Percentiles rank a stretch among this genome's conserved stretches.
These are phyloP conservation scores for Rhizophagus prolifer DNA, from an alignment of 192 early-diverging fungal genomes.

Conservation along the genomic window DNA sequence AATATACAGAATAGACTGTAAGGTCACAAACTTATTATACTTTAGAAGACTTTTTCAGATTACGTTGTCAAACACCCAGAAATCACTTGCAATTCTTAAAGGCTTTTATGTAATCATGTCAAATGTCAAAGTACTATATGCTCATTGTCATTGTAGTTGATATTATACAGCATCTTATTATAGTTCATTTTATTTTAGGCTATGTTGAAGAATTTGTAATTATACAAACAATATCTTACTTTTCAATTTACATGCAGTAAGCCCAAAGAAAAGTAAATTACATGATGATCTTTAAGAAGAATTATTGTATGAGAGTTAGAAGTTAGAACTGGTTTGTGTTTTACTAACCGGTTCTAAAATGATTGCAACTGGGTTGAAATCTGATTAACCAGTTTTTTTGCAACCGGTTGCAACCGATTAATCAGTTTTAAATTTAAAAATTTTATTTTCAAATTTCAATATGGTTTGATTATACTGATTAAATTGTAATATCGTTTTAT, in stretches of 20 bases:
- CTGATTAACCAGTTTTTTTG: no score
- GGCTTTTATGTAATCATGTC: conserved; percentile 23
- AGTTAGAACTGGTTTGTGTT: no score
- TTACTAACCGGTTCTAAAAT: no score
- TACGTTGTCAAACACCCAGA: conserved; percentile 18
- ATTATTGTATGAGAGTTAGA: no score
- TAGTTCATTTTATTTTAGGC: conserved; percentile 25
- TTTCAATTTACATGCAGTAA: conserved; percentile 1
- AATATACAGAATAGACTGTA: conserved; percentile 21
- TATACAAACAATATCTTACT: conserved; percentile 22
- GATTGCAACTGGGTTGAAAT: no score
- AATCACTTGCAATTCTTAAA: conserved; percentile 25
- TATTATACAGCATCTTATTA: conserved; percentile 21
- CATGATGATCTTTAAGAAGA: no score
- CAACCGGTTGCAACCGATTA: no score
- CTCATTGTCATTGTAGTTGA: conserved; percentile 11
- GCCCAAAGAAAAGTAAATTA: neutral
- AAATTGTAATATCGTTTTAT: no score
- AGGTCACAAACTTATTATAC: conserved; percentile 27
- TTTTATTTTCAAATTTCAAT: no score
- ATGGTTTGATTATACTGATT: no score
- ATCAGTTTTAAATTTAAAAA: no score
- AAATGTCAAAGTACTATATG: conserved; percentile 24
- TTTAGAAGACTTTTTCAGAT: conserved; percentile 14
- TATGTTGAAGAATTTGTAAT: conserved; percentile 23